Evolutionary conservation across 192 early-diverging fungal genomes (phyloP).

Genomic region (Physocladia obscura): DNA sequence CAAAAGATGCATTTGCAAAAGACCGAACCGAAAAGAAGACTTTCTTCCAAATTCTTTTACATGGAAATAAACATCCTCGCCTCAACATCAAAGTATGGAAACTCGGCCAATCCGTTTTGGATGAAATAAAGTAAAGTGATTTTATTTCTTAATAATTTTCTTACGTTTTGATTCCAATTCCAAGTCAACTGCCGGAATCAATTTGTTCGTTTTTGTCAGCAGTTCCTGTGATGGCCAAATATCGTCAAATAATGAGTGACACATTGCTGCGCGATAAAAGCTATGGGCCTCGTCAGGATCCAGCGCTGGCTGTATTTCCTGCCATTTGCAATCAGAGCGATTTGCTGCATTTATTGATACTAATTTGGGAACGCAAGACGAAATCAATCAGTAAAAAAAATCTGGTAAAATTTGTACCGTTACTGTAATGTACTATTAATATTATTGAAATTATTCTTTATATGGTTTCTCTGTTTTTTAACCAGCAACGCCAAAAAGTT

Average conservation of each 20-base stretch:
- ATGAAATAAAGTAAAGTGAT: slow-evolving; percentile 43
- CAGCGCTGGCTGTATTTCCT: slow-evolving; percentile 43
- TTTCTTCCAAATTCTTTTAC: slow-evolving; percentile 34
- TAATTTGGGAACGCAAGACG: slow-evolving; percentile 42
- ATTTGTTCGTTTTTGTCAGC: slow-evolving; percentile 39
- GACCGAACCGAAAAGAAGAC: slow-evolving; percentile 31
- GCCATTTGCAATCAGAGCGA: slow-evolving; percentile 40
- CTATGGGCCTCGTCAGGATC: slow-evolving; percentile 26
- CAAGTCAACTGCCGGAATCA: slow-evolving; percentile 45
- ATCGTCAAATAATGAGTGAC: slow-evolving; percentile 46
- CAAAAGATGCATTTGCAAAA: slow-evolving; percentile 31
- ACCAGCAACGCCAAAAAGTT: slow-evolving; percentile 12
- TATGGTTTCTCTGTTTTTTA: background rate
- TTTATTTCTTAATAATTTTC: background rate
- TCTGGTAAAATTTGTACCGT: slow-evolving; percentile 23
- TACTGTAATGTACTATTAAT: too few relatives aligned
- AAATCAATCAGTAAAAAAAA: slow-evolving; percentile 20
- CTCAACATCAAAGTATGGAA: slow-evolving; percentile 49
- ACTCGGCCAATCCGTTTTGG: slow-evolving; percentile 36
- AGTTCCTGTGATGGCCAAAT: slow-evolving; percentile 41
- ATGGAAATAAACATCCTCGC: slow-evolving; percentile 34
- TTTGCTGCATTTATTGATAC: slow-evolving; percentile 39
- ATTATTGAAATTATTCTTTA: too few relatives aligned
- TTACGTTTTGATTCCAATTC: background rate
- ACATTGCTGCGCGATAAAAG: slow-evolving; percentile 25